Percentiles rank a stretch among this genome's conserved stretches.
Conservation (phyloP, 495 filamentous ascomycete species). For the Monascus purpureus region DNA sequence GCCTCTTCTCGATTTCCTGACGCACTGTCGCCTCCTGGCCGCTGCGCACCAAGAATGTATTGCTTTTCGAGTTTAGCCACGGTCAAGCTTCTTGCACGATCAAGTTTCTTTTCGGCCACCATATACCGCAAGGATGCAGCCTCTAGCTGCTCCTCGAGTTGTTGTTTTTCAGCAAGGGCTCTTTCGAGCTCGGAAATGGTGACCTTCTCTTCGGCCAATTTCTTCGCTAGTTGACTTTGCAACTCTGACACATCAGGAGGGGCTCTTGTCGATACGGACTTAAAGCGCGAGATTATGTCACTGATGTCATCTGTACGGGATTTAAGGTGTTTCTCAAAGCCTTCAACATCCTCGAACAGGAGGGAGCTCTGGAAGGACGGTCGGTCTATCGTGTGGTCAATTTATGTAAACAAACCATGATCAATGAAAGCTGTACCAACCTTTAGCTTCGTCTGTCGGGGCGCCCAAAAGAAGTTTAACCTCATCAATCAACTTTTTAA, state of each 20-base stretch:
- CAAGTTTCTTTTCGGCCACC: slow-evolving; percentile 85
- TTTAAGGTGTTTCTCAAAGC: slow-evolving; percentile 66
- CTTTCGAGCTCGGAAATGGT: slow-evolving; percentile 63
- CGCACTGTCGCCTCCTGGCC: slow-evolving; percentile 33
- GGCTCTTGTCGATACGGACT: slow-evolving; percentile 28
- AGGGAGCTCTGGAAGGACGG: slow-evolving; percentile 19
- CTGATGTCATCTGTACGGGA: slow-evolving; percentile 46
- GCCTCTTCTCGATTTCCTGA: slow-evolving; percentile 41
- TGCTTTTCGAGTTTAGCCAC: slow-evolving; percentile 90
- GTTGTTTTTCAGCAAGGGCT: slow-evolving; percentile 63
- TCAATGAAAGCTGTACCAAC: slow-evolving; percentile 22
- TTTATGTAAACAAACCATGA: neutral
- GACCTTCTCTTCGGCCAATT: slow-evolving; percentile 70
- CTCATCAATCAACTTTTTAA: slow-evolving; percentile 72
- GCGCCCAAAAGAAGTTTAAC: slow-evolving; percentile 52
- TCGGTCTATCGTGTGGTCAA: slow-evolving; percentile 6
- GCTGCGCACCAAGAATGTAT: slow-evolving; percentile 51
- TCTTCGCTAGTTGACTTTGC: slow-evolving; percentile 54
- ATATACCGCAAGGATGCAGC: slow-evolving; percentile 79
- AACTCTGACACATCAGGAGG: slow-evolving; percentile 55
- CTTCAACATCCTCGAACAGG: slow-evolving; percentile 26
- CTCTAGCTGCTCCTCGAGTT: slow-evolving; percentile 69
- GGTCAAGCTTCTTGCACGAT: slow-evolving; percentile 71
- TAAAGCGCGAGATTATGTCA: slow-evolving; percentile 41
- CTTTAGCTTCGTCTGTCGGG: slow-evolving; percentile 37